phyloP scores from a whole-genome alignment of 148 eudicot genomes.

The Rheum nobile region DNA sequence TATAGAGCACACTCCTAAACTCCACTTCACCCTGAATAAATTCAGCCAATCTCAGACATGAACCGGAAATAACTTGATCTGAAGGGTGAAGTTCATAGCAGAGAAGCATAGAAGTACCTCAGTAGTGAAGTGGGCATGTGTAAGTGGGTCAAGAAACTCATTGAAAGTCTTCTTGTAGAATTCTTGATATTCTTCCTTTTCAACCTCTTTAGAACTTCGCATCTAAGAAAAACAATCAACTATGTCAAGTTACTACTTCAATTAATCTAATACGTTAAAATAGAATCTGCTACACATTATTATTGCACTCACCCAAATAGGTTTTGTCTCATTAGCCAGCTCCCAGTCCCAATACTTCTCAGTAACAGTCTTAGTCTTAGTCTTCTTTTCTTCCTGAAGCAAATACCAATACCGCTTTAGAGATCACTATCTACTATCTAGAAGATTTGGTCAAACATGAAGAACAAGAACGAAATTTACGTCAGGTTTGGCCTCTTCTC shows the following conservation, averaged over 20 bases:
- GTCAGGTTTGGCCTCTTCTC: conserved; percentile 75
- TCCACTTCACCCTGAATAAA: conserved; percentile 90
- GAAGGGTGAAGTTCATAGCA: not conserved
- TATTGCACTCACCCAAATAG: conserved; percentile 70
- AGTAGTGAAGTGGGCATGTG: conserved; percentile 80
- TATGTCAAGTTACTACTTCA: not conserved
- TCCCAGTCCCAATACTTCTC: conserved; percentile 99
- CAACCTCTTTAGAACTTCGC: conserved; percentile 82
- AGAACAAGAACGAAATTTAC: conserved; percentile 19
- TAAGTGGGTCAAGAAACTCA: conserved; percentile 90
- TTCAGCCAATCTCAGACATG: not conserved
- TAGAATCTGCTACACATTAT: not conserved
- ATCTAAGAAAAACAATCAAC: conserved; percentile 34
- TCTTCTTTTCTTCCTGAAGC: conserved; percentile 65
- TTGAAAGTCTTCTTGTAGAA: conserved; percentile 93
- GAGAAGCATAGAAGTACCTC: conserved; percentile 43
- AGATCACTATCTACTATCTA: conserved; percentile 29
- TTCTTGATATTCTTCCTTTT: conserved; percentile 77
- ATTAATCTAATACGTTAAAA: not conserved
- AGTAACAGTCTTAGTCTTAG: conserved; percentile 67
- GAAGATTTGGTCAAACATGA: not conserved
- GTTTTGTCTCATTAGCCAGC: conserved; percentile 86
- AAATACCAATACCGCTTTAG: not conserved
- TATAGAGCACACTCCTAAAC: conserved; percentile 83
- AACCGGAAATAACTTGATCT: not conserved